Conservation (phyloP, 495 filamentous ascomycete genomes). For the Neurospora africana region DNA sequence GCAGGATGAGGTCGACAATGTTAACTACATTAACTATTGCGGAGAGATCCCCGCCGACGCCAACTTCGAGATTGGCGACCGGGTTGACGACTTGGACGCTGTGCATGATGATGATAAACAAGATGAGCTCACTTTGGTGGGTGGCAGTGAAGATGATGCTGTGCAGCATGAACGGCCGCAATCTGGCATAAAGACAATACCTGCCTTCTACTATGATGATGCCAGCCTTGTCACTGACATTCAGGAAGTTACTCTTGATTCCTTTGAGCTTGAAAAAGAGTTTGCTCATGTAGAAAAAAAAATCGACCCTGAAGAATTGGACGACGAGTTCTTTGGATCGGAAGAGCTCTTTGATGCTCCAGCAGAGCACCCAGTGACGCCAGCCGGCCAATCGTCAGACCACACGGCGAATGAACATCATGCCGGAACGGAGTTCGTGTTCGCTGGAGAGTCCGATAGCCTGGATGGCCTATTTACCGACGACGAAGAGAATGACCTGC, state of each 20-base stretch:
- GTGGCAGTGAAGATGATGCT: background rate
- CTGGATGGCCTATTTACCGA: background rate
- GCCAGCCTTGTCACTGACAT: background rate
- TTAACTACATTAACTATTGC: background rate
- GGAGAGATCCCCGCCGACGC: background rate
- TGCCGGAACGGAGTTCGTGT: background rate
- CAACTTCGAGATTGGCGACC: background rate
- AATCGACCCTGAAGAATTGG: background rate
- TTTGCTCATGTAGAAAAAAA: background rate
- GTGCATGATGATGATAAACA: background rate
- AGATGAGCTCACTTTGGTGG: background rate
- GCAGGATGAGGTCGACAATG: background rate
- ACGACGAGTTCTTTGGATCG: background rate
- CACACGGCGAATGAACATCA: background rate
- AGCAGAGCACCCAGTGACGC: background rate
- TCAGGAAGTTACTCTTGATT: background rate
- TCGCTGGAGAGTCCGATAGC: background rate
- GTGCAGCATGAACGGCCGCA: background rate
- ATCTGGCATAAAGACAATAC: background rate
- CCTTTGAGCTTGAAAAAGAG: background rate
- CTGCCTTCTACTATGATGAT: background rate
- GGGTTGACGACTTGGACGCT: background rate
- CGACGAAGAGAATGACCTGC: background rate
- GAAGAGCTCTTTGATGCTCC: background rate
- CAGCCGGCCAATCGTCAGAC: background rate